Evolutionary conservation across 2,329 filamentous ascomycete species (phyloP).

Genomic region (Aspergillus latus): DNA sequence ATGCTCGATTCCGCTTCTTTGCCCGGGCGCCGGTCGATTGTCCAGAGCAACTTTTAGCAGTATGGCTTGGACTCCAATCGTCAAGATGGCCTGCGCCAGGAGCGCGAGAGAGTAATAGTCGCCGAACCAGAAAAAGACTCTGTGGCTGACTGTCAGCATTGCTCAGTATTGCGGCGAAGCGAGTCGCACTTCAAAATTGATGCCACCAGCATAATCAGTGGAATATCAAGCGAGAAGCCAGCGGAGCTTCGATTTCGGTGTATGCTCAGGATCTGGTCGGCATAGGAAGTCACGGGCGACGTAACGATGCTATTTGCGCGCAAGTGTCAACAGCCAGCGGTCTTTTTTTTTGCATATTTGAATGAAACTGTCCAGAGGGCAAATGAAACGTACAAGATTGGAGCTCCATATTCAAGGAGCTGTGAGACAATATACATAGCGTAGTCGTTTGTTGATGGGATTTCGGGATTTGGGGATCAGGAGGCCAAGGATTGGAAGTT

Average conservation of each 20-base stretch:
- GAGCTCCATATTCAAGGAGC: slow-evolving; percentile 49
- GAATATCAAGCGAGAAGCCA: slow-evolving; percentile 67
- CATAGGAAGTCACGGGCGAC: slow-evolving; percentile 64
- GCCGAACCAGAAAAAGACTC: slow-evolving; percentile 66
- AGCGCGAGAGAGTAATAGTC: slow-evolving; percentile 60
- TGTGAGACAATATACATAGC: slow-evolving; percentile 41
- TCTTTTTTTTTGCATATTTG: not conserved
- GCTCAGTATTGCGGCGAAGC: not conserved
- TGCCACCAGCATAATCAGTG: slow-evolving; percentile 65
- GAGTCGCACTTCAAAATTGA: slow-evolving; percentile 59
- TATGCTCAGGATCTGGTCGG: slow-evolving; percentile 66
- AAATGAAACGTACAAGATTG: slow-evolving; percentile 45
- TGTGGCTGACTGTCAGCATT: slow-evolving; percentile 28
- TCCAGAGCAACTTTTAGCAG: slow-evolving; percentile 62
- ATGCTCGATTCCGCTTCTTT: slow-evolving; percentile 42
- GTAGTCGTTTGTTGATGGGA: not conserved
- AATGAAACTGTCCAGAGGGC: no score
- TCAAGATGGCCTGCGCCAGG: slow-evolving; percentile 60
- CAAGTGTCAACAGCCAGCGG: not conserved
- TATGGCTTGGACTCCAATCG: slow-evolving; percentile 59
- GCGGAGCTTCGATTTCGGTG: slow-evolving; percentile 59
- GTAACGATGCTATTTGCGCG: slow-evolving; percentile 53
- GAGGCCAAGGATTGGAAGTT: not conserved
- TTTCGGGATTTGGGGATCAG: not conserved
- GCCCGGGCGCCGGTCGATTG: slow-evolving; percentile 50